Conservation (phyloP, 75 land plant species). For the Azolla pinnata region DNA sequence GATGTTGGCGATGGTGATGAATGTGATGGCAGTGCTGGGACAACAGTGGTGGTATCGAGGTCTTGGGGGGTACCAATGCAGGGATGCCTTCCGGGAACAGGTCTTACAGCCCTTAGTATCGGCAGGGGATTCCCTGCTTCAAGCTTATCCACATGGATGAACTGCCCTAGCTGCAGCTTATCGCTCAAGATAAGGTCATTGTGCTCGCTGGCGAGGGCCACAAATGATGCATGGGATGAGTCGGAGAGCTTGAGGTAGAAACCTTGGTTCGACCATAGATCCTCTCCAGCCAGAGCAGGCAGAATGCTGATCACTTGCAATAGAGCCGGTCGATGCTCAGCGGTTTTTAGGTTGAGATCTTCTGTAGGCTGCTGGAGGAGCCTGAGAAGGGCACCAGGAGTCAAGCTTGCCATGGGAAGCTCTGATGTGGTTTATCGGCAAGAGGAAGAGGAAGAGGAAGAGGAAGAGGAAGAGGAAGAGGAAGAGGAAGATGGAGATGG, state of each 20-base stretch:
- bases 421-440: too few relatives aligned
- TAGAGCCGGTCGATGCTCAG: conserved; percentile 68
- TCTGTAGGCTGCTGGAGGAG: conserved; percentile 66
- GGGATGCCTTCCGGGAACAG: conserved; percentile 75
- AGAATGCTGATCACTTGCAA: conserved; percentile 92
- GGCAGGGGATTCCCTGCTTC: conserved; percentile 74
- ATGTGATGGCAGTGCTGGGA: not conserved
- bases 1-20: too few relatives aligned
- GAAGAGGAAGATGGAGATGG: too few relatives aligned
- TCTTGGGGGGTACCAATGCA: conserved; percentile 86
- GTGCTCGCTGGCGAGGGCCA: conserved; percentile 72
- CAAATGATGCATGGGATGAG: conserved; percentile 91
- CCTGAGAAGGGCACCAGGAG: conserved; percentile 75
- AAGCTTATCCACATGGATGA: conserved; percentile 70
- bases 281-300: conserved; percentile 71
- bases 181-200: conserved; percentile 83
- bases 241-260: conserved; percentile 93
- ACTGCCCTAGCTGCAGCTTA: conserved; percentile 87
- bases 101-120: conserved; percentile 66
- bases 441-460: too few relatives aligned
- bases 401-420: conserved; percentile 74
- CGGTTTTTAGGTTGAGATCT: conserved; percentile 46
- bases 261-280: conserved; percentile 85
- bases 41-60: conserved; percentile 35
- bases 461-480: too few relatives aligned